These are phyloP conservation scores for Epichloe coenophiala DNA, from an alignment of 2,329 filamentous ascomycete genomes.

Conservation along the genomic window DNA sequence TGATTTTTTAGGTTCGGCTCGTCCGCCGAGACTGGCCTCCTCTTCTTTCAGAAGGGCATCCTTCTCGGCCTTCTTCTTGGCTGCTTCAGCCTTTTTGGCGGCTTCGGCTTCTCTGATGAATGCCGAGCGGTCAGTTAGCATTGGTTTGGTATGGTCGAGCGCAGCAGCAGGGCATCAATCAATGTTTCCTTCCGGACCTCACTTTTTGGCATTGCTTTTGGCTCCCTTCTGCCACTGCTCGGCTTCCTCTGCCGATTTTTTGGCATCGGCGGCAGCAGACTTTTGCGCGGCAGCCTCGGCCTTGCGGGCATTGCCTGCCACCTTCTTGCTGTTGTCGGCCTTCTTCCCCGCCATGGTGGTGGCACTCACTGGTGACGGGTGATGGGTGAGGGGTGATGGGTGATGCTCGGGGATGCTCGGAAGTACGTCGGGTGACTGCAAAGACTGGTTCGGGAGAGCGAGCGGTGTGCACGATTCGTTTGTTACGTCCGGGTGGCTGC, in stretches of 20 bases:
- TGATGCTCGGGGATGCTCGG: slow-evolving; percentile 4
- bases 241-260: slow-evolving; percentile 55
- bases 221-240: slow-evolving; percentile 73
- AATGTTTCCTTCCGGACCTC: slow-evolving; percentile 16
- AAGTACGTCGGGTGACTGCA: neutral
- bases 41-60: slow-evolving; percentile 75
- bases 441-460: neutral
- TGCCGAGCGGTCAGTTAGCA: slow-evolving; percentile 2
- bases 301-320: slow-evolving; percentile 78
- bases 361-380: neutral
- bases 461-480: neutral
- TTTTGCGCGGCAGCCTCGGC: slow-evolving; percentile 76
- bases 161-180: neutral
- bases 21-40: slow-evolving; percentile 49
- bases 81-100: slow-evolving; percentile 66
- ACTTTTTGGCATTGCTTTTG: slow-evolving; percentile 84
- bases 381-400: slow-evolving; percentile 1
- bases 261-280: slow-evolving; percentile 54
- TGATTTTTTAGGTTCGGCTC: slow-evolving; percentile 48
- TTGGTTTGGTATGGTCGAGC: neutral
- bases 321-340: slow-evolving; percentile 80
- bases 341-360: slow-evolving; percentile 58
- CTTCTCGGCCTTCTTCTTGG: slow-evolving; percentile 87
- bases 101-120: slow-evolving; percentile 22
- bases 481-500: neutral